Percentiles rank a stretch among this genome's conserved stretches.
phyloP scores from a whole-genome alignment of 2,329 filamentous ascomycete genomes.

The Fusarium sp. region DNA sequence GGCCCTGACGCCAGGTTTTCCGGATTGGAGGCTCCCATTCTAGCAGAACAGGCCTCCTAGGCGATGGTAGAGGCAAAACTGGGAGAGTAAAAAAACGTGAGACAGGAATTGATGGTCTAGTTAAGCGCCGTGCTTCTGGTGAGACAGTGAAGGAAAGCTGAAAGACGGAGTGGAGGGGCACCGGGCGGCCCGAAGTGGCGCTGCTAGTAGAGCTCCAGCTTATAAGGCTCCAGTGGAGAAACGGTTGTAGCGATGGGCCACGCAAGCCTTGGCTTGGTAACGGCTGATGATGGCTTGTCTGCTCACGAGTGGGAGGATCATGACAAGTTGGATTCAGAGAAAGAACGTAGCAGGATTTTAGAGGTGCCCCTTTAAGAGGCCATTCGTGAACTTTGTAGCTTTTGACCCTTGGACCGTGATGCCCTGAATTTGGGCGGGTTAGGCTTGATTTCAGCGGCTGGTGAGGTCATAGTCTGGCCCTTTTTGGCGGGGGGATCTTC shows the following conservation, averaged over 20 bases:
- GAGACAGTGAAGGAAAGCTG: neutral
- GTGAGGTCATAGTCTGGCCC: constrained; percentile 36
- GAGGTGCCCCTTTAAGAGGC: neutral
- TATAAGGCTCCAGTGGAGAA: constrained; percentile 33
- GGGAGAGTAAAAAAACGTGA: neutral
- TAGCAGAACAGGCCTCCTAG: neutral
- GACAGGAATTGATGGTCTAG: neutral
- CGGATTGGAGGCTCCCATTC: constrained; percentile 30
- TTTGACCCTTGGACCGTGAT: constrained; percentile 22
- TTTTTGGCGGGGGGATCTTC: constrained; percentile 4
- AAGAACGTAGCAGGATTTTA: constrained; percentile 10
- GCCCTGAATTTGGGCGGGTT: constrained; percentile 31
- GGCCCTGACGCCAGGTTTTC: constrained; percentile 17
- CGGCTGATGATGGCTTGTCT: constrained; percentile 23
- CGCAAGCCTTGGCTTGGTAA: constrained; percentile 17
- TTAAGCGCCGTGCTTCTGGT: neutral
- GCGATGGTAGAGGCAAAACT: neutral
- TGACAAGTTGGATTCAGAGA: constrained; percentile 13
- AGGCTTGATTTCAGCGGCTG: constrained; percentile 30
- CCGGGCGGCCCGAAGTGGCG: constrained; percentile 32
- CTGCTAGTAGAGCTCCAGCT: constrained; percentile 37
- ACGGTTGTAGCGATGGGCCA: constrained; percentile 7
- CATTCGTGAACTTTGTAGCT: constrained; percentile 19
- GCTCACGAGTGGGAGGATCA: constrained; percentile 15
- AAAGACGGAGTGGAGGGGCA: constrained; percentile 28